Evolutionary conservation across 768 basidiomycete genomes (phyloP), one percentile per base, ranked within the genome.

Genomic region (Omphalotus guepiniiformis): DNA sequence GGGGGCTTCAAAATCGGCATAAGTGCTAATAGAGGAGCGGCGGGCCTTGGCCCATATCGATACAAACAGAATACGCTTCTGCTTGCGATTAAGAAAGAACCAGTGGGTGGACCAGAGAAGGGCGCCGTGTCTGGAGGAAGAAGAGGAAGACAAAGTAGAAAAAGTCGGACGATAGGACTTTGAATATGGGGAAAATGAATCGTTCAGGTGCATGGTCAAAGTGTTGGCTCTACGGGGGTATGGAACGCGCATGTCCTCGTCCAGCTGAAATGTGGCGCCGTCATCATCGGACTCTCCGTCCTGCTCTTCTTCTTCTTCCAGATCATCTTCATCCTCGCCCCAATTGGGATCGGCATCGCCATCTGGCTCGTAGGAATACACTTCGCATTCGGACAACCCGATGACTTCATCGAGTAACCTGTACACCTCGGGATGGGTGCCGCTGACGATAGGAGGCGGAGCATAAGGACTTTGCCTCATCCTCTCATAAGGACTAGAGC

Each of bases 31-130:
- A n/a, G n/a, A n/a, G n/a, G n/a, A n/a, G n/a, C n/a, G n/a, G n/a
- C n/a, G n/a, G n/a, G n/a, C n/a, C n/a, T n/a, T 79, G 5, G 93
- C 91, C 91, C 92, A 96, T 19, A 92, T 82, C 1, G 91, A 87
- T 51, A 96, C 78, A 69, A 95, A 96, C 47, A 98, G 67, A 57
- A 97, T 81, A 18, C 94, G 82, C 71, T 94, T 96, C 67, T 83
- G 70, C 72, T 92, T 93, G 59, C 85, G 79, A 73, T 93, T 95
- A 58, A 91, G 72, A 71, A 98, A 94, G 75, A 98, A 96, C 85
- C 92, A 95, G 63, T 95, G 91, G 11, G 90, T 90, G 29, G 90
- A 93, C 93, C 93, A 98, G 6, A 97, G 74, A 49, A 97, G 69
- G n/a, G n/a, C n/a, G n/a, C n/a, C n/a, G n/a, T n/a, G n/a, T n/a